phyloP scores from a whole-genome alignment of 192 early-diverging fungal species.

The Obelidium mucronatum region DNA sequence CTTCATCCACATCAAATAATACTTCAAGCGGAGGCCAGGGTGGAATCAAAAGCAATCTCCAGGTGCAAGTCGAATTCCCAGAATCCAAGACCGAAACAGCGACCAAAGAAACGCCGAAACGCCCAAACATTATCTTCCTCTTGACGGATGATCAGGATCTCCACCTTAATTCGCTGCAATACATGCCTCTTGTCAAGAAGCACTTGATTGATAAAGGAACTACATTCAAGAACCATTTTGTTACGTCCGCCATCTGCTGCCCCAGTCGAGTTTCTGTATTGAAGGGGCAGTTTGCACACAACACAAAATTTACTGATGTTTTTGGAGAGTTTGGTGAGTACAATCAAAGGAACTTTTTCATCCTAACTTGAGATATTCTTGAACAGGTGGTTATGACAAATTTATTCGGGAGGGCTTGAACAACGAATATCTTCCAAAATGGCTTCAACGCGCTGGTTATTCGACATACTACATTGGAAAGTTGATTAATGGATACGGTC shows the following conservation, averaged over 20 bases:
- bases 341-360: background rate
- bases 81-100: background rate
- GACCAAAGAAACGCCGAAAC: background rate
- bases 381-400: constrained; percentile 40
- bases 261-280: constrained; percentile 66
- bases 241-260: constrained; percentile 69
- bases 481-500: constrained; percentile 61
- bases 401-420: constrained; percentile 49
- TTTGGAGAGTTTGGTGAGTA: background rate
- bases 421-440: constrained; percentile 58
- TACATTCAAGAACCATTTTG: constrained; percentile 64
- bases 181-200: constrained; percentile 69
- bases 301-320: constrained; percentile 54
- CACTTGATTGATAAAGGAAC: constrained; percentile 66
- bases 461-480: constrained; percentile 73
- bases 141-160: constrained; percentile 73
- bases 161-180: constrained; percentile 59
- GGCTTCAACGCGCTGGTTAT: constrained; percentile 66
- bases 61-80: background rate
- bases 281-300: constrained; percentile 70
- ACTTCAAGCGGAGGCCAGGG: background rate
- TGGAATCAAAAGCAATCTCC: background rate
- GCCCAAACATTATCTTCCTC: constrained; percentile 71
- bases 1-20: background rate
- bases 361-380: background rate